Base-by-base conservation (phyloP, 139 green algal genomes). In the Chlorella sorokiniana region DNA sequence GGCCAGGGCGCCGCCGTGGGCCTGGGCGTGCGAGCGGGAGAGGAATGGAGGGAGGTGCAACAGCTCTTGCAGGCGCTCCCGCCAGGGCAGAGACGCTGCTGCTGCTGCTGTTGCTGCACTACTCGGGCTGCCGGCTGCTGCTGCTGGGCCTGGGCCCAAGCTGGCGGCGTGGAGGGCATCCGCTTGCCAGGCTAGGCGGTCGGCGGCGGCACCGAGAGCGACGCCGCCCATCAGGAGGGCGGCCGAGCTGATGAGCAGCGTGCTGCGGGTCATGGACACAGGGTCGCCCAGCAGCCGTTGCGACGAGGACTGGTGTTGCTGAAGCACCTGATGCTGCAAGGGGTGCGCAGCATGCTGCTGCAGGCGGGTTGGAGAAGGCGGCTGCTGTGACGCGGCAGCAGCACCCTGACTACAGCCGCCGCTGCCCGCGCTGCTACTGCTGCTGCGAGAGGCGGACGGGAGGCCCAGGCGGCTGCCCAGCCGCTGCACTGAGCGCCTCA, bases 1-100 rank as follows among this genome's bases (percentile, higher is more conserved):
- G 20, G 37, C 29, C 51, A n/a, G n/a, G 31, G 52, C 45, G 45
- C 22, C 10, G 22, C 23, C 33, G 72, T 14, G 25, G 45, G 11
- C 44, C 14, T 33, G 52, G 14, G 75, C 75, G 14, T 82, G 76
- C 20, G 76, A 64, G 33, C 67, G 76, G 0, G 63, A 42, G 4
- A 65, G 48, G 63, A 82, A 64, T 22, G 76, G 54, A 3, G 33
- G 62, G 22, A 82, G 48, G 63, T 71, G 37, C 37, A 37, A 27
- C 31, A 11, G 54, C 2, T 8, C 20, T 7, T 71, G 64, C 22
- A 33, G 64, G 23, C 23, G 68, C 68, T 23, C 22, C 42, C 2
- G 6, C 44, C 23, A 8, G 10, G 29, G n/a, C 44, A 14, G n/a
- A 10, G 37, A 16, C 23, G 70, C 70, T 45, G 6, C 31, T 1